phyloP scores from a whole-genome alignment of 805 yeast genomes.

The Metschnikowia picachoensis region DNA sequence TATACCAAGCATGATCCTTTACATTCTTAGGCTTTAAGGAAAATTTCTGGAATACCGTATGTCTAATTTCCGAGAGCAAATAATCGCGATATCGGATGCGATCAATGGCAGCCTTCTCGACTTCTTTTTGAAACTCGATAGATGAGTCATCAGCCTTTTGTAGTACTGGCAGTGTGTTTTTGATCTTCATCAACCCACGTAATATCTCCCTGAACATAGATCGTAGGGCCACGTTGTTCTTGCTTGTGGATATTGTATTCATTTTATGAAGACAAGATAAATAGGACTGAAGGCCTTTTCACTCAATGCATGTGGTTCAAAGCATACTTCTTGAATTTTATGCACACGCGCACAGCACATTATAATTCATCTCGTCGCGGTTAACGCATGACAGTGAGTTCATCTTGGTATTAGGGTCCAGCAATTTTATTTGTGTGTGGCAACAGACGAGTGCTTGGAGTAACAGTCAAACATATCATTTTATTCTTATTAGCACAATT shows the following conservation, averaged over 20 bases:
- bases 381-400: no score
- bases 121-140: conserved; percentile 2
- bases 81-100: conserved; percentile 14
- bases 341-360: no score
- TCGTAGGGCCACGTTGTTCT: conserved; percentile 5
- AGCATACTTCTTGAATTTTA: no score
- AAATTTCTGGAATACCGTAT: conserved; percentile 18
- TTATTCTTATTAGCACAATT: no score
- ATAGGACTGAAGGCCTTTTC: no score
- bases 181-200: conserved; percentile 8
- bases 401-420: no score
- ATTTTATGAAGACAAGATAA: neutral
- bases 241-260: neutral
- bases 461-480: no score
- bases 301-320: no score
- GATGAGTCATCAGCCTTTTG: neutral
- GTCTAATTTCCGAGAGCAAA: conserved; percentile 18
- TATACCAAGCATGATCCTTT: conserved; percentile 5
- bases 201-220: conserved; percentile 14
- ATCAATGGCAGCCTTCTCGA: conserved; percentile 10
- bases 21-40: neutral
- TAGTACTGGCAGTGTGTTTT: no score
- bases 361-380: no score
- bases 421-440: no score
- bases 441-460: no score